phyloP scores from a whole-genome alignment of 2,329 filamentous ascomycete species.

The Cyanodermella asteris region DNA sequence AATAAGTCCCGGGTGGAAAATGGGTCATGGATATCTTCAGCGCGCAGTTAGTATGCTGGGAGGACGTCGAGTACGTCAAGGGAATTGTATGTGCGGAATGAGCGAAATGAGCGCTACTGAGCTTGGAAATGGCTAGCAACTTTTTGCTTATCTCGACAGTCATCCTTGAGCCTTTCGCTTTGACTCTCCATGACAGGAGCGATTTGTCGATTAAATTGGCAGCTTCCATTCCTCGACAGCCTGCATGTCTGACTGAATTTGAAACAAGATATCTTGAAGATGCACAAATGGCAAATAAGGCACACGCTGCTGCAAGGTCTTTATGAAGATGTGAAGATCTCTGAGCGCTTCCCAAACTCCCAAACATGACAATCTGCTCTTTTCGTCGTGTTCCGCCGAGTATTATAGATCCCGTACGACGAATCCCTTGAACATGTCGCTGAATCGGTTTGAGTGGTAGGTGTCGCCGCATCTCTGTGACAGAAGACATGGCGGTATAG shows the following conservation, averaged over 20 bases:
- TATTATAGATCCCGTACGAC: background rate
- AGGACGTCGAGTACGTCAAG: slow-evolving; percentile 30
- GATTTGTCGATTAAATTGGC: background rate
- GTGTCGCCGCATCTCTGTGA: slow-evolving; percentile 3
- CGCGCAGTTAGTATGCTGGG: slow-evolving; percentile 30
- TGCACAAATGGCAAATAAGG: no score
- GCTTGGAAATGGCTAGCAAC: background rate
- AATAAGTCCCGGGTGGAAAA: slow-evolving; percentile 20
- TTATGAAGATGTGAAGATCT: no score
- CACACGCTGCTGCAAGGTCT: no score
- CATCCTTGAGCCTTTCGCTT: background rate
- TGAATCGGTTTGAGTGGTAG: slow-evolving; percentile 1
- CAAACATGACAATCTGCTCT: no score
- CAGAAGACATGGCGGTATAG: background rate
- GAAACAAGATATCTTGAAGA: background rate
- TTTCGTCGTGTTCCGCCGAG: no score
- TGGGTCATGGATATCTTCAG: slow-evolving; percentile 22
- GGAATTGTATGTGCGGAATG: slow-evolving; percentile 15
- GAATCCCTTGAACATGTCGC: slow-evolving; percentile 1
- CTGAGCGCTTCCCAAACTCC: no score
- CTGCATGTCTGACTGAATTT: background rate
- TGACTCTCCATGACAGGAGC: background rate
- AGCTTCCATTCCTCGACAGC: background rate
- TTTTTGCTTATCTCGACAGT: slow-evolving; percentile 3
- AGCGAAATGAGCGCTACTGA: background rate